These are phyloP conservation scores for Xylaria bambusicola DNA, from an alignment of 495 filamentous ascomycete genomes.

Conservation along the genomic window DNA sequence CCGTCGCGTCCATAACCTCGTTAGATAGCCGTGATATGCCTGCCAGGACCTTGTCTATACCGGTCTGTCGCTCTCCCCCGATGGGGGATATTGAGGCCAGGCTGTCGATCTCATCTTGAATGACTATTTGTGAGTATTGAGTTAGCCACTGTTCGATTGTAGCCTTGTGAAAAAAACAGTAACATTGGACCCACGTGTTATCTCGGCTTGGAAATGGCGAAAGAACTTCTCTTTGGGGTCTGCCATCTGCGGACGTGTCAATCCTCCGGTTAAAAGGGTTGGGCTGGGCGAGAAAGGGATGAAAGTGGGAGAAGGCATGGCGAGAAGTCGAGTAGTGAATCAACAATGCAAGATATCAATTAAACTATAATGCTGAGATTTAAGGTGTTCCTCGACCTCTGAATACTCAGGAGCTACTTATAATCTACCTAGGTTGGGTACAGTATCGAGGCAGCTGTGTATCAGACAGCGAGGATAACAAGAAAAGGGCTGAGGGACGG, in stretches of 20 bases:
- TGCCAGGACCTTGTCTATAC: constrained; percentile 45
- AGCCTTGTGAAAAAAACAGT: background rate
- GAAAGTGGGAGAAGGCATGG: constrained; percentile 13
- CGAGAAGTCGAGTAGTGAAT: background rate
- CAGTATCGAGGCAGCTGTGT: background rate
- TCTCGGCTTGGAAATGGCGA: constrained; percentile 73
- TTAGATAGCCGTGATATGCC: constrained; percentile 46
- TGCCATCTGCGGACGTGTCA: constrained; percentile 26
- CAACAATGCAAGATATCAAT: background rate
- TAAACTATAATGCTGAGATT: too few species aligned
- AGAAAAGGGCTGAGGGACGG: background rate
- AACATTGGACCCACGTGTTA: constrained; percentile 55
- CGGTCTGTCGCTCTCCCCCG: constrained; percentile 48
- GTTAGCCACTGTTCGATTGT: background rate
- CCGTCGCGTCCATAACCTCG: constrained; percentile 46
- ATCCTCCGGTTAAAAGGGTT: constrained; percentile 1
- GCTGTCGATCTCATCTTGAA: constrained; percentile 45
- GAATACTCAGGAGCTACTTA: background rate
- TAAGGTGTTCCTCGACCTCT: too few species aligned
- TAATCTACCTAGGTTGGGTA: background rate
- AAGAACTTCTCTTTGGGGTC: constrained; percentile 74
- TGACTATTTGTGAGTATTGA: constrained; percentile 29
- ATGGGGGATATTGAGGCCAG: constrained; percentile 37
- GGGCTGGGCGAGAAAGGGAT: constrained; percentile 28
- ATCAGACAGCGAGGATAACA: background rate